Conservation (phyloP, 352 stramenopile genomes). For the Phytophthora tubulina region DNA sequence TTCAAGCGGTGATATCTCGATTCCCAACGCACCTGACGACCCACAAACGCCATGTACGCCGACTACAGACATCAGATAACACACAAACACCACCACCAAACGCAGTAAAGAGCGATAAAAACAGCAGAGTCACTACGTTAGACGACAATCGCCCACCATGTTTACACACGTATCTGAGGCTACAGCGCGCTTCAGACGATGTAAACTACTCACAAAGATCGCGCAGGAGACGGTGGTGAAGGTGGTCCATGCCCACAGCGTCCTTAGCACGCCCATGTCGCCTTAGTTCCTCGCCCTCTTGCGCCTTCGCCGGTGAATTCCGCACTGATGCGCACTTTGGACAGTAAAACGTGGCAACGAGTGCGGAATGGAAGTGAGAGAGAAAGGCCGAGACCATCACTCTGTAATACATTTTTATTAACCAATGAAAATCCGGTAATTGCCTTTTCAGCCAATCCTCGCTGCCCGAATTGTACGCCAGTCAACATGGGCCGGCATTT, state of each 20-base stretch:
- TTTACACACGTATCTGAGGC: neutral
- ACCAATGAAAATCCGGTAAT: conserved; percentile 2
- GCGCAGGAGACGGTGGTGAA: conserved; percentile 68
- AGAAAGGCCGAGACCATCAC: conserved; percentile 19
- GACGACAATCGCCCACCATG: neutral
- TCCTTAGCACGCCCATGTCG: conserved; percentile 41
- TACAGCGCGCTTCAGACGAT: neutral
- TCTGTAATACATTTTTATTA: conserved; percentile 7
- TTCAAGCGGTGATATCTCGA: conserved; percentile 9
- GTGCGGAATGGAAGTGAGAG: conserved; percentile 23
- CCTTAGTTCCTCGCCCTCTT: neutral
- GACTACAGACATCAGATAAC: conserved; percentile 37
- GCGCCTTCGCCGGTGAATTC: conserved; percentile 5
- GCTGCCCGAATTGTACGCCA: conserved; percentile 27
- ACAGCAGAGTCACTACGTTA: conserved; percentile 6
- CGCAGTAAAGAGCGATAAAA: neutral
- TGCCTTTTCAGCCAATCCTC: conserved; percentile 32
- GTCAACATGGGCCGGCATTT: conserved; percentile 33
- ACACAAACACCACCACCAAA: neutral
- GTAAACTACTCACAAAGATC: conserved; percentile 60
- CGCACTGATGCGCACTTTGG: conserved; percentile 5
- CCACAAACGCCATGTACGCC: conserved; percentile 67
- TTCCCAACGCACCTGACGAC: conserved; percentile 48
- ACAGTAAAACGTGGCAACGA: conserved; percentile 11
- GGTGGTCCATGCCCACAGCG: conserved; percentile 54